phyloP scores from a whole-genome alignment of 345 rosid genomes.

The Barbarea vulgaris region DNA sequence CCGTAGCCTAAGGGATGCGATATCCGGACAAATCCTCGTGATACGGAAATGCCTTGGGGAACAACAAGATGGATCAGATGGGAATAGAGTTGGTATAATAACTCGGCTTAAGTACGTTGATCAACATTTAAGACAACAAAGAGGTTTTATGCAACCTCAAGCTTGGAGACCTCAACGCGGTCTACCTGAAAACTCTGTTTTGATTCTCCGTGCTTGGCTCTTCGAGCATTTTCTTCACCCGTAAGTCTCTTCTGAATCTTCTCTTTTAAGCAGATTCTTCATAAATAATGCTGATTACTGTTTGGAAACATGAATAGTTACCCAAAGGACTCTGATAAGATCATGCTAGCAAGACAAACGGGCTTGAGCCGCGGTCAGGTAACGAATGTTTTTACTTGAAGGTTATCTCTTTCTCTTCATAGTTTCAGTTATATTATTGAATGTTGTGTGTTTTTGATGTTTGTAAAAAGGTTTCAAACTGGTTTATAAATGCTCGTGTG shows the following conservation, averaged over 20 bases:
- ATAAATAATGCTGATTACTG: background rate
- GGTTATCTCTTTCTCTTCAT: background rate
- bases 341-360: constrained; percentile 93
- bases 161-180: constrained; percentile 99
- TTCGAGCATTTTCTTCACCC: constrained; percentile 99
- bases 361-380: constrained; percentile 99
- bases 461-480: constrained; percentile 73
- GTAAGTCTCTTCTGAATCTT: constrained; percentile 48
- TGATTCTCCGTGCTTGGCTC: constrained; percentile 97
- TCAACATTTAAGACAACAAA: constrained; percentile 92
- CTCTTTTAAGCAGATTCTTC: background rate
- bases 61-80: constrained; percentile 75
- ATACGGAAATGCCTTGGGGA: constrained; percentile 80
- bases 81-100: constrained; percentile 67
- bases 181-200: constrained; percentile 93
- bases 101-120: constrained; percentile 86
- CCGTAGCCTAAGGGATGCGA: constrained; percentile 87
- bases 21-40: constrained; percentile 64
- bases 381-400: constrained; percentile 9
- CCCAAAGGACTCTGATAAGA: constrained; percentile 97
- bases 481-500: constrained; percentile 99
- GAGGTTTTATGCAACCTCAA: constrained; percentile 86
- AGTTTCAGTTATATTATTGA: background rate
- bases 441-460: background rate
- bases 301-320: constrained; percentile 51